Evolutionary conservation across 768 basidiomycete species (phyloP), one percentile per base, ranked within the genome.

Genomic region (Xerocomellus dryophilus): DNA sequence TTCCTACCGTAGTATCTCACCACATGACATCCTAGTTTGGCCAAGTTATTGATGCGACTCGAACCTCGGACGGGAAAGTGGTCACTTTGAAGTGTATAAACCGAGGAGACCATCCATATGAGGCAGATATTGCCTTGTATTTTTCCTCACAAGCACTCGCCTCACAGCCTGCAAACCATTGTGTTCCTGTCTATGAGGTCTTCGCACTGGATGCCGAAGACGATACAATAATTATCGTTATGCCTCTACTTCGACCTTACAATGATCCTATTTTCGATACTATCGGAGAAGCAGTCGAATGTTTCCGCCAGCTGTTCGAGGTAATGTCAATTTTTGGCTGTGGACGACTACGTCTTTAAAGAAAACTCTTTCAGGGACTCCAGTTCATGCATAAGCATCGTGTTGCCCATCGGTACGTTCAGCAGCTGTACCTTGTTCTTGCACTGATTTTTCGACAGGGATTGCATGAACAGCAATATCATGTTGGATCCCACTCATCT

Each of bases 271-370:
- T 23, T 0, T 67, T 71, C 21, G 62, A 63, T 11, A 50, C 51
- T 1, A 15, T 59, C 7, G 50, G 56, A 3, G 58, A 57, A 21
- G 49, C 5, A 1, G 47, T 71, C n/a, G n/a, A n/a, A n/a, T n/a
- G 68, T 20, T 61, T 74, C 45, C 54, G 60, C 2, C 71, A 74
- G 40, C 38, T 68, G 1, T 67, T 74, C n/a, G 68, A 71, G 63
- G 72, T 67, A 11, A 7, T 12, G 5, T 18, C 7, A 44, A 10
- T 17, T n/a, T n/a, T n/a, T n/a, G n/a, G n/a, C n/a, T n/a, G n/a
- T n/a, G n/a, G n/a, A n/a, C n/a, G n/a, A n/a, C n/a, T n/a, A n/a
- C n/a, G n/a, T n/a, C n/a, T n/a, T n/a, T n/a, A n/a, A n/a, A n/a
- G 2, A 14, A 5, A 7, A 35, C 2, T 14, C 17, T 7, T 43